A percentile compares a stretch with the other conserved stretches of the same genome.
Evolutionary conservation across 2,329 filamentous ascomycete species (phyloP).

Genomic region (Furcasterigmium furcatum): DNA sequence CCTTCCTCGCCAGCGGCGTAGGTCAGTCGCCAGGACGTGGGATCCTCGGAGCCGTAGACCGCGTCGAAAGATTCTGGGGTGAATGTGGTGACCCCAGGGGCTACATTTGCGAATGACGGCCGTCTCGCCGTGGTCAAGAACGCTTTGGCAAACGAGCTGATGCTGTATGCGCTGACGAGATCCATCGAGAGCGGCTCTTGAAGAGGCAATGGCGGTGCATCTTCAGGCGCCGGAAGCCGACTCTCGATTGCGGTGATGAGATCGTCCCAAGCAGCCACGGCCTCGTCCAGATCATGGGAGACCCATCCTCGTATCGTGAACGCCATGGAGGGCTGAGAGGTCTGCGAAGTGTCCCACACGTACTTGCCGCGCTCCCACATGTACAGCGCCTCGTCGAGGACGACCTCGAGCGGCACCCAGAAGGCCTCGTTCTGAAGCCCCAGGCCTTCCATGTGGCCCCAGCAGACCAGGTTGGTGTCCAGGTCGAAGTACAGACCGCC

Average conservation of each 20-base stretch:
- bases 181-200: neutral
- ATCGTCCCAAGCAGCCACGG: neutral
- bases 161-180: neutral
- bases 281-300: neutral
- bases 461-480: neutral
- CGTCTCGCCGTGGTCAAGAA: neutral
- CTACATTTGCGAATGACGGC: neutral
- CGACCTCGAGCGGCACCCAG: neutral
- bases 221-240: neutral
- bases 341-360: neutral
- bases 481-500: neutral
- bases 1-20: neutral
- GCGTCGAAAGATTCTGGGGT: slow-evolving; percentile 15
- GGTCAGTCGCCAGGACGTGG: slow-evolving; percentile 27
- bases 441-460: neutral
- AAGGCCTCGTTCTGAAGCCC: neutral
- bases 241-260: neutral
- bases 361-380: neutral
- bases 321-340: too few species aligned
- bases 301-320: neutral
- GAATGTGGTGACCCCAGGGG: neutral
- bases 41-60: slow-evolving; percentile 27
- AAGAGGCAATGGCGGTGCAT: neutral
- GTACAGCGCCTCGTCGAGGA: neutral
- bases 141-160: neutral